phyloP scores from a whole-genome alignment of 139 green algal genomes.

The Tetradesmus obliquus region DNA sequence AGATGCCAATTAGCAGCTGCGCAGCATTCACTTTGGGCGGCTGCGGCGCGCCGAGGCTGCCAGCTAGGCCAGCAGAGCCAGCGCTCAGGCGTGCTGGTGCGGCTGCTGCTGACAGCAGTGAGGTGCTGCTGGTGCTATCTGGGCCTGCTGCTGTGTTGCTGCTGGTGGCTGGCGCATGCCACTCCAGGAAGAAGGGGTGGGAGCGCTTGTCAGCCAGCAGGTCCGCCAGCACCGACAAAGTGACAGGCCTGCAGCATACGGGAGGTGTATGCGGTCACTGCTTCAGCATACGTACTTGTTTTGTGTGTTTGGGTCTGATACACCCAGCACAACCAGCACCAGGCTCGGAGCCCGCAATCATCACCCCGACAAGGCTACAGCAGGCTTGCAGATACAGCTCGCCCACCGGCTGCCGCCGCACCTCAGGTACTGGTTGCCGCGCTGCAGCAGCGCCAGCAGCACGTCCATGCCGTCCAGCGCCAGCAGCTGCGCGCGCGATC shows the following conservation, averaged over 20 bases:
- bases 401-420: not conserved
- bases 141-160: not conserved
- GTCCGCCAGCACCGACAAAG: constrained; percentile 62
- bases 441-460: constrained; percentile 52
- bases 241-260: constrained; percentile 38
- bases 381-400: not conserved
- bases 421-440: constrained; percentile 47
- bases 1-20: constrained; percentile 63
- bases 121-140: not conserved
- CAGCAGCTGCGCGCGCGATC: constrained; percentile 27
- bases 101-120: not conserved
- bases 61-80: not conserved
- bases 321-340: too few relatives aligned
- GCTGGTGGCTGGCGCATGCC: constrained; percentile 56
- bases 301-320: not conserved
- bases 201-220: constrained; percentile 59
- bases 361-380: too few relatives aligned
- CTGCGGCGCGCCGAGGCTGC: not conserved
- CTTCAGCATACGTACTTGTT: not conserved
- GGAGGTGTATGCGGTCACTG: not conserved
- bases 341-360: too few relatives aligned
- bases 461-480: constrained; percentile 52
- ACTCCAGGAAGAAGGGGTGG: constrained; percentile 67
- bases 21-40: constrained; percentile 13
- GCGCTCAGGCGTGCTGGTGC: not conserved